These are phyloP conservation scores for Hydnomerulius pinastri DNA, from an alignment of 768 basidiomycete genomes.

Conservation along the genomic window DNA sequence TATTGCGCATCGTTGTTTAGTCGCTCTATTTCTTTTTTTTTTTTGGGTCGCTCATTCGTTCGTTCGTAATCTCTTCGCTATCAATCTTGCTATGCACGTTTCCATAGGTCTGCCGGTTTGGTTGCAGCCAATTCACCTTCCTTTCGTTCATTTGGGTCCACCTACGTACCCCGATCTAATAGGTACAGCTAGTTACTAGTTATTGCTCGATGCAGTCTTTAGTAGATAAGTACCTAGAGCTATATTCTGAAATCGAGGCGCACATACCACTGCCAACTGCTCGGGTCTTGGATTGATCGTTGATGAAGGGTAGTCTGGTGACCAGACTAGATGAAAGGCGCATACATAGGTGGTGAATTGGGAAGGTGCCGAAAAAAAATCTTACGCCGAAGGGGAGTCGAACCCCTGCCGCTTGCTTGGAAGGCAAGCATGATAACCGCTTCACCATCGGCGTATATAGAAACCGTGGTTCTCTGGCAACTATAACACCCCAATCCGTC, in stretches of 20 bases:
- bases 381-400: slow-evolving; percentile 68
- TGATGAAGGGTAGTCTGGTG: too few species aligned
- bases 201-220: slow-evolving; percentile 11
- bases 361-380: slow-evolving; percentile 3
- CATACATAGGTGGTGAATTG: background rate
- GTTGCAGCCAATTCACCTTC: background rate
- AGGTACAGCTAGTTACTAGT: background rate
- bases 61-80: background rate
- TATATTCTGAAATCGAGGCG: slow-evolving; percentile 12
- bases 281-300: too few species aligned
- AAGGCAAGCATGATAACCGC: slow-evolving; percentile 94
- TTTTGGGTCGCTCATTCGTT: slow-evolving; percentile 10
- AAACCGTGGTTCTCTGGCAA: background rate
- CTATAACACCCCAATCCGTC: background rate
- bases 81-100: background rate
- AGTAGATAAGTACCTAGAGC: slow-evolving; percentile 1
- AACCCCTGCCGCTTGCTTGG: slow-evolving; percentile 79
- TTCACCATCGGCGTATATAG: slow-evolving; percentile 72
- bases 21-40: background rate
- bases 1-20: slow-evolving; percentile 15
- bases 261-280: too few species aligned
- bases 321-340: background rate
- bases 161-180: background rate
- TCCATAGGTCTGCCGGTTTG: too few species aligned
- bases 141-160: background rate